Base-by-base conservation (phyloP, 257 asterid genomes). In the Buddleja alternifolia region DNA sequence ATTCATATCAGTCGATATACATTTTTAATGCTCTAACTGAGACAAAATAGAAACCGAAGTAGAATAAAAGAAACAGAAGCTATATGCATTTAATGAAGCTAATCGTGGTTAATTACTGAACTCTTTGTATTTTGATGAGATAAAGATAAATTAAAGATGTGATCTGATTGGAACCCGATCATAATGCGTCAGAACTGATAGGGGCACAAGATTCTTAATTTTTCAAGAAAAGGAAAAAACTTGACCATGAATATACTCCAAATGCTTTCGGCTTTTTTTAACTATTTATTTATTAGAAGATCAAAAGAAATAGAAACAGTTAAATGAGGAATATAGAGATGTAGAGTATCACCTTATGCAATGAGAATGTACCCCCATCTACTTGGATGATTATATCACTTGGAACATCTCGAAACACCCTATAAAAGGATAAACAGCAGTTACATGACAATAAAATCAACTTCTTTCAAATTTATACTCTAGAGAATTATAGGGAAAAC, bases 321-420 rank as follows among this genome's bases (percentile, higher is more conserved):
- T 32, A 9, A 5, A 21, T 1, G 14, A n/a, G 58, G 50, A 63
- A 7, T 8, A 32, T 19, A 20, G 51, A 62, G 48, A 54, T 55
- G 41, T 10, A 46, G 75, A 59, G 39, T 9, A 75, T 84, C 75
- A 82, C 97, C 94, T 94, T 91, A 60, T 94, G 99, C 83, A 94
- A 73, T 17, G 93, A 76, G 80, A 94, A 91, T 40, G 84, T 76
- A 44, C 78, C 84, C 5, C 97, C 97, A 34, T 83, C 87, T 9
- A 94, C 97, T 75, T 91, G 90, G 29, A 94, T 87, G 1, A 82
- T 77, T 72, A 94, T 87, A 72, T 94, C 99, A 68, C 97, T 91
- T 6, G 97, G 97, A 71, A 94, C 97, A 67, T 94, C 99, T 71
- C 83, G 88, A 78, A 89, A 94, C 54, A 84, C 95, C 98, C 98